phyloP scores from a whole-genome alignment of 192 early-diverging fungal genomes.

The Diversispora epigaea region DNA sequence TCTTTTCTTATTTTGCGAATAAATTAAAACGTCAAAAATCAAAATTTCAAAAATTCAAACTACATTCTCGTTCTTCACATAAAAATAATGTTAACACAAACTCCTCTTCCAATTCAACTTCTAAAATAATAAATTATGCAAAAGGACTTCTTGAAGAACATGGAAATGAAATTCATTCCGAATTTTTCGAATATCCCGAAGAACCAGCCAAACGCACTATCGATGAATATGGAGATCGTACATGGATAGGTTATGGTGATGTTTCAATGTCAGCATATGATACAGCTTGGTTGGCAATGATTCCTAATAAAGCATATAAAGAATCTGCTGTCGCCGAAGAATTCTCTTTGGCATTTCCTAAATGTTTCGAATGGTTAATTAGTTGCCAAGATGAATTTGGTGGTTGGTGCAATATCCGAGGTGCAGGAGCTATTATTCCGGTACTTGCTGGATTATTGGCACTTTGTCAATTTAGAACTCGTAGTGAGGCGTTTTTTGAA shows the following conservation, averaged over 20 bases:
- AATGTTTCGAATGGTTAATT: constrained; percentile 25
- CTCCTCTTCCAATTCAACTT: too few species aligned
- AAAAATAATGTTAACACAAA: too few species aligned
- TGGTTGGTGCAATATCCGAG: not conserved
- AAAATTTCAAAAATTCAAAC: too few species aligned
- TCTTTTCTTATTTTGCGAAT: too few species aligned
- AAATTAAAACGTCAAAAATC: too few species aligned
- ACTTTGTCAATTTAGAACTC: not conserved
- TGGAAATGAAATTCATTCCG: not conserved
- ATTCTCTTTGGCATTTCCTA: constrained; percentile 12
- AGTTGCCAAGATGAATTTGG: not conserved
- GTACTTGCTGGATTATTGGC: not conserved
- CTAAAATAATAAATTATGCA: not conserved
- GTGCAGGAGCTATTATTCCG: not conserved
- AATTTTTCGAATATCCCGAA: not conserved
- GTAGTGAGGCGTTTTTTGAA: constrained; percentile 2
- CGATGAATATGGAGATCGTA: not conserved
- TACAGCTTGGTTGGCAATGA: constrained; percentile 25
- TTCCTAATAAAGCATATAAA: constrained; percentile 18
- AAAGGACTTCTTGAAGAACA: not conserved
- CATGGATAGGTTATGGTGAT: constrained; percentile 11
- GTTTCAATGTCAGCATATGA: constrained; percentile 23
- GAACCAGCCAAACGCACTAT: not conserved
- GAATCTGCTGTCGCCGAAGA: not conserved
- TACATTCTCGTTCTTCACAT: too few species aligned